Evolutionary conservation across 169 alveolate species (phyloP).

Genomic region (Cryptosporidium viatorum): DNA sequence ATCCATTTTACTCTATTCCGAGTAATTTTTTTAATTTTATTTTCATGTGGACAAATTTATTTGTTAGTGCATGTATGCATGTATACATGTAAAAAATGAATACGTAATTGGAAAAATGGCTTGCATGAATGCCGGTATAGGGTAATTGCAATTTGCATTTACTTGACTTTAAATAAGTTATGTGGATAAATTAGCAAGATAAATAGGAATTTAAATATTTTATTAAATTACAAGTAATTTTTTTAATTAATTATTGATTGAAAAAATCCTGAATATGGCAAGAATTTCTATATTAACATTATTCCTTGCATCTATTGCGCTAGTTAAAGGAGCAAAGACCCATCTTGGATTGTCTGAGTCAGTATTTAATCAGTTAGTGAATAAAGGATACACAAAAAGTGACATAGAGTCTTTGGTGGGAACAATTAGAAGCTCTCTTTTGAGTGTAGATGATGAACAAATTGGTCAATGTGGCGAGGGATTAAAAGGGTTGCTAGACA

Average conservation of each 20-base stretch:
- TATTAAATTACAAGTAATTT: not conserved
- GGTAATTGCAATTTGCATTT: not conserved
- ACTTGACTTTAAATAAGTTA: not conserved
- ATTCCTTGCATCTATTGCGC: conserved; percentile 15
- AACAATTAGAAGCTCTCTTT: conserved; percentile 64
- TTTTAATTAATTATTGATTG: not conserved
- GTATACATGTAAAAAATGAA: not conserved
- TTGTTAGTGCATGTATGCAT: not conserved
- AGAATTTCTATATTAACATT: conserved; percentile 15
- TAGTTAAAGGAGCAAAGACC: conserved; percentile 62
- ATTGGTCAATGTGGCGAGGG: conserved; percentile 67
- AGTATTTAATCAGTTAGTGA: conserved; percentile 35
- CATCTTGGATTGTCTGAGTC: conserved; percentile 55
- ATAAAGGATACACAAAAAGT: conserved; percentile 56
- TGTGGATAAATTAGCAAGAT: not conserved
- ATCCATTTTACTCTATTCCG: conserved; percentile 1
- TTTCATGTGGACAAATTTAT: not conserved
- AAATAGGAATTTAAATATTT: not conserved
- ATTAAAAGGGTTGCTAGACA: conserved; percentile 55
- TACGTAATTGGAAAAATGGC: not conserved
- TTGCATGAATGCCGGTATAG: conserved; percentile 12
- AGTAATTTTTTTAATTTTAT: not conserved
- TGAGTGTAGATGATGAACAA: conserved; percentile 36
- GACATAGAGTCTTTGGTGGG: conserved; percentile 69
- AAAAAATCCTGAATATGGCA: conserved; percentile 34